phyloP scores from a whole-genome alignment of 2,329 filamentous ascomycete species.

The Botrytis porri region DNA sequence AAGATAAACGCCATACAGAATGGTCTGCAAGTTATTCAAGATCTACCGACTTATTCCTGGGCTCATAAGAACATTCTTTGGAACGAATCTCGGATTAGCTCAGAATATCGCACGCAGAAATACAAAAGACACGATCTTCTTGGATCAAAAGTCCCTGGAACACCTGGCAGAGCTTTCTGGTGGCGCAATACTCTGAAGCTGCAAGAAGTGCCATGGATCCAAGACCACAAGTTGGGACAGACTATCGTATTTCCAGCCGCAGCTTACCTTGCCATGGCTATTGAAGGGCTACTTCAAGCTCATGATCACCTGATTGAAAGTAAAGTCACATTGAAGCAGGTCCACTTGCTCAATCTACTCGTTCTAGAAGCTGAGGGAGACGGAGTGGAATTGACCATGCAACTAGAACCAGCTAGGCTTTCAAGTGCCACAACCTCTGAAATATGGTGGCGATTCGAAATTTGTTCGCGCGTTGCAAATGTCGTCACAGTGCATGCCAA shows the following conservation, averaged over 20 bases:
- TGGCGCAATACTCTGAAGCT: conserved; percentile 35
- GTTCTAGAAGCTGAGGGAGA: neutral
- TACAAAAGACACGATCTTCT: conserved; percentile 41
- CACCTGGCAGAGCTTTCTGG: conserved; percentile 18
- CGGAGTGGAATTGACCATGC: conserved; percentile 22
- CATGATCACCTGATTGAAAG: neutral
- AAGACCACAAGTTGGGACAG: conserved; percentile 47
- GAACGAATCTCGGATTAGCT: conserved; percentile 49
- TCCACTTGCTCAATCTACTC: neutral
- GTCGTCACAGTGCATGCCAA: conserved; percentile 21
- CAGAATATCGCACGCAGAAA: conserved; percentile 42
- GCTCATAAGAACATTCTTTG: conserved; percentile 49
- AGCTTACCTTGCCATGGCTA: conserved; percentile 25
- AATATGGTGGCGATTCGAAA: conserved; percentile 25
- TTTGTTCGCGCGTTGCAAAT: conserved; percentile 2
- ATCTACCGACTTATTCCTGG: conserved; percentile 48
- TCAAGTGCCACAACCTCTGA: conserved; percentile 16
- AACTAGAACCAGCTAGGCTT: conserved; percentile 14
- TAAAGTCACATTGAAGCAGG: neutral
- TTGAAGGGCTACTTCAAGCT: conserved; percentile 23
- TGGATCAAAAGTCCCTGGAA: conserved; percentile 36
- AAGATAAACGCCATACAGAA: neutral
- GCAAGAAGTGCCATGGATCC: conserved; percentile 43
- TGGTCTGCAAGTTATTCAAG: conserved; percentile 16
- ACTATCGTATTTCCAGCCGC: conserved; percentile 48